A percentile compares a stretch with the other conserved stretches of the same genome.
These are phyloP conservation scores for Phaeosphaeria sp. DNA, from an alignment of 2,329 filamentous ascomycete genomes.

Conservation along the genomic window DNA sequence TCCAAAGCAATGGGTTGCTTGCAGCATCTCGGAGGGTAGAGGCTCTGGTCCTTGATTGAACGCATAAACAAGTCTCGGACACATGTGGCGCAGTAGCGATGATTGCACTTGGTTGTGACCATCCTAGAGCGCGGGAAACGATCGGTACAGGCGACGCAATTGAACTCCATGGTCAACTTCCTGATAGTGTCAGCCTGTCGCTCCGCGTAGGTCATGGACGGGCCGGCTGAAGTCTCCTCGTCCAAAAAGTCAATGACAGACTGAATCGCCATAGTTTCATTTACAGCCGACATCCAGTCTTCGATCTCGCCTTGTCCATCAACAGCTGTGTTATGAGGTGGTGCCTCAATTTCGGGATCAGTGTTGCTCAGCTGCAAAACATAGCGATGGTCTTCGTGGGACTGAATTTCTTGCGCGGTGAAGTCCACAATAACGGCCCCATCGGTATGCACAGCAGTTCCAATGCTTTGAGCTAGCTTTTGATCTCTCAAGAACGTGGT, in stretches of 20 bases:
- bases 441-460: constrained; percentile 28
- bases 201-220: constrained; percentile 17
- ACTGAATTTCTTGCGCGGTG: constrained; percentile 14
- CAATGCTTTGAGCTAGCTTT: constrained; percentile 32
- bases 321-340: neutral
- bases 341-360: constrained; percentile 20
- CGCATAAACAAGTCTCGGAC: constrained; percentile 23
- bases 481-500: constrained; percentile 20
- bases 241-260: constrained; percentile 15
- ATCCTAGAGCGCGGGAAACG: constrained; percentile 1
- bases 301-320: neutral
- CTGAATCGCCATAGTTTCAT: constrained; percentile 2
- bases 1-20: neutral
- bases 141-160: constrained; percentile 20
- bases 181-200: constrained; percentile 15
- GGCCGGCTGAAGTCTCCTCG: constrained; percentile 21
- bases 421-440: constrained; percentile 17
- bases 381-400: constrained; percentile 19
- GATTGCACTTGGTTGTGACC: constrained; percentile 11
- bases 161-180: constrained; percentile 14
- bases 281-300: constrained; percentile 7
- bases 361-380: constrained; percentile 19
- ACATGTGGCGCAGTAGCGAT: constrained; percentile 26
- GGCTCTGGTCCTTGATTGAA: constrained; percentile 5
- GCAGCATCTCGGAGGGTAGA: neutral